Evolutionary conservation across 208 protist genomes (phyloP).

Genomic region (Wallacemonas sp.): DNA sequence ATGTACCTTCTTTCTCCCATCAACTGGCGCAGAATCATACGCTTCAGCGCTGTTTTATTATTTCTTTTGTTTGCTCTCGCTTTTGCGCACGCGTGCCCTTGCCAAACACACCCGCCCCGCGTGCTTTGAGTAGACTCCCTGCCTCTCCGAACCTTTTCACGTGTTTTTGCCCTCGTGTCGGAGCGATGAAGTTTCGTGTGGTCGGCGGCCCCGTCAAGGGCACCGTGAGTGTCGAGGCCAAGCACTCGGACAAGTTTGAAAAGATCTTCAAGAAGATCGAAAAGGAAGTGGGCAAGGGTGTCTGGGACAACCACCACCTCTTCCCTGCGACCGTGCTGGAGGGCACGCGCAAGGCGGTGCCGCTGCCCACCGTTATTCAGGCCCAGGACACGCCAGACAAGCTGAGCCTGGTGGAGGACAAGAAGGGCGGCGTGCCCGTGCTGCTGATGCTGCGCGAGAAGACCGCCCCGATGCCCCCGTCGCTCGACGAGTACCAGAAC

Average conservation of each 20-base stretch:
- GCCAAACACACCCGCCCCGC: too few relatives aligned
- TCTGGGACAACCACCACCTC: conserved; percentile 49
- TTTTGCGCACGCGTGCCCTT: too few relatives aligned
- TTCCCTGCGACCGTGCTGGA: conserved; percentile 22
- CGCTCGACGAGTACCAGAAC: neutral
- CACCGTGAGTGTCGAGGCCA: conserved; percentile 41
- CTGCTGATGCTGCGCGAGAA: conserved; percentile 16
- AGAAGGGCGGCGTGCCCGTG: conserved; percentile 3
- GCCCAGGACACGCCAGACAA: conserved; percentile 28
- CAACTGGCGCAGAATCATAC: too few relatives aligned
- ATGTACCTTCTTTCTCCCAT: too few relatives aligned
- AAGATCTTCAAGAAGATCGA: conserved; percentile 58
- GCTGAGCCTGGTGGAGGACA: conserved; percentile 21
- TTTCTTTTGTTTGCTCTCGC: too few relatives aligned
- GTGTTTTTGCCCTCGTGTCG: too few relatives aligned
- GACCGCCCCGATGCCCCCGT: neutral
- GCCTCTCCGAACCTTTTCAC: too few relatives aligned
- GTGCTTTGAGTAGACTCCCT: too few relatives aligned
- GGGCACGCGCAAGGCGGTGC: conserved; percentile 18
- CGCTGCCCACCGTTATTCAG: conserved; percentile 26
- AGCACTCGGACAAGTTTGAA: conserved; percentile 45
- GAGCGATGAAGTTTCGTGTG: conserved; percentile 56
- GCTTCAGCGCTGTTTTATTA: too few relatives aligned
- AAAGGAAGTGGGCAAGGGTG: conserved; percentile 35
- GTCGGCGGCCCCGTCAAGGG: conserved; percentile 41